Evolutionary conservation across 1,284 basidiomycete genomes (phyloP).

Genomic region (Puccinia polysora): DNA sequence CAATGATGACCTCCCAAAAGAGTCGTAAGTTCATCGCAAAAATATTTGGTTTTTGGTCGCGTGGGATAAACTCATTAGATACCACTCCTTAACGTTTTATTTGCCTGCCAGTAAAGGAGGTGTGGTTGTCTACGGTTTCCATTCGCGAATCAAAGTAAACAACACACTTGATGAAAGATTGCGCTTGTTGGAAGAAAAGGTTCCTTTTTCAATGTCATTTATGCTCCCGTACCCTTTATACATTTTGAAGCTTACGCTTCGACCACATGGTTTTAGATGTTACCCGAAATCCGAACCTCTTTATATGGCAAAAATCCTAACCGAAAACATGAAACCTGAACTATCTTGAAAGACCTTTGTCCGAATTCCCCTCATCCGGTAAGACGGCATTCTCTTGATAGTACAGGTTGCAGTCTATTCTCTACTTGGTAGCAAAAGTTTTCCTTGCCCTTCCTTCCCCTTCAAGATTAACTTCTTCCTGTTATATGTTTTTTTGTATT

Average conservation of each 20-base stretch:
- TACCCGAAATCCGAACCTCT: conserved; percentile 79
- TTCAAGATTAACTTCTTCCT: no score
- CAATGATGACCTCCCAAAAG: conserved; percentile 65
- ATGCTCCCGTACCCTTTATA: not conserved
- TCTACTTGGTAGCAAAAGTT: no score
- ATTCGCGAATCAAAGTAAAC: conserved; percentile 74
- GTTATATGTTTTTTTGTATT: no score
- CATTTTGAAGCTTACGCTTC: not conserved
- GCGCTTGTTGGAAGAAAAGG: conserved; percentile 77
- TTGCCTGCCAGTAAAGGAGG: conserved; percentile 67
- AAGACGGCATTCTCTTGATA: no score
- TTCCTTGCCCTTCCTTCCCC: no score
- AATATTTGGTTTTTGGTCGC: not conserved
- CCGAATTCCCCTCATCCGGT: no score
- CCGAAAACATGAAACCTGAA: conserved; percentile 58
- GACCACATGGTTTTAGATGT: conserved; percentile 61
- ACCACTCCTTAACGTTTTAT: not conserved
- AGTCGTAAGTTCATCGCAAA: conserved; percentile 58
- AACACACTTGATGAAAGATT: conserved; percentile 87
- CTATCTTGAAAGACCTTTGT: no score
- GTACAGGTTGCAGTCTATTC: no score
- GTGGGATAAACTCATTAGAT: not conserved
- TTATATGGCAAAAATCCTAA: conserved; percentile 80
- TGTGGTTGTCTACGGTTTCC: conserved; percentile 68
- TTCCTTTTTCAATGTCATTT: conserved; percentile 50